Base-by-base conservation (phyloP, 2,329 filamentous ascomycete genomes). In the Aspergillus sclerotialis region DNA sequence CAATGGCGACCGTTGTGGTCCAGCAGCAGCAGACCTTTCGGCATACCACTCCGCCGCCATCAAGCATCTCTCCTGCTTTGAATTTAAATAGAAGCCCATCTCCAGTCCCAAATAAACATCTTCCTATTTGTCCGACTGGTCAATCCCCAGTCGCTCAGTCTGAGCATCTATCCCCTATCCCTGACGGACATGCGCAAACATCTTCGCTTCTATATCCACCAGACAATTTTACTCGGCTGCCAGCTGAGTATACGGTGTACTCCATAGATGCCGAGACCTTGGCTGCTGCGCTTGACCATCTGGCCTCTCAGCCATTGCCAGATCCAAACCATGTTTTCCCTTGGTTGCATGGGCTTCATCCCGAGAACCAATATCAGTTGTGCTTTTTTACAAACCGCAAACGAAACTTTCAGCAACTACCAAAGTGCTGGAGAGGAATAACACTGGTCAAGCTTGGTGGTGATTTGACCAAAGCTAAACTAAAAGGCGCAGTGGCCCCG, bases 281-380 rank as follows among this genome's bases (percentile, higher is more conserved):
- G 28, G 77, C 78, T 8, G 70, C 78, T 29, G 87, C 90, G 1
- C 56, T 96, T 21, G 79, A 93, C 44, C 77, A 89, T 50, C 68
- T 79, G 39, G 76, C 90, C 3, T 75, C 79, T 2, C 87, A 94
- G 52, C 82, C 88, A 1, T 70, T 96, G 15, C 90, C 92, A 5
- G 80, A 90, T 36, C 80, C 92, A 0, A 76, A 82, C n/a, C 73
- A 80, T 40, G 85, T 96, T 42, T 98, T 96, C 53, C 92, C 92
- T 2, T 98, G 92, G 92, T 71, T 95, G 15, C 92, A 98, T 64
- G 92, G 92, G 15, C 67, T 96, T 26, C 89, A 96, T 53, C 81
- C 85, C 1, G 78, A 83, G 41, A 98, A 98, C 54, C 80, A 86
- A 40, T 75, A 94, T 35, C 92, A 98, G 54, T 75, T 92, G 41